Percentiles rank a stretch among this genome's conserved stretches.
Evolutionary conservation across 768 basidiomycete species (phyloP).

Genomic region (Phallus indusiatus): DNA sequence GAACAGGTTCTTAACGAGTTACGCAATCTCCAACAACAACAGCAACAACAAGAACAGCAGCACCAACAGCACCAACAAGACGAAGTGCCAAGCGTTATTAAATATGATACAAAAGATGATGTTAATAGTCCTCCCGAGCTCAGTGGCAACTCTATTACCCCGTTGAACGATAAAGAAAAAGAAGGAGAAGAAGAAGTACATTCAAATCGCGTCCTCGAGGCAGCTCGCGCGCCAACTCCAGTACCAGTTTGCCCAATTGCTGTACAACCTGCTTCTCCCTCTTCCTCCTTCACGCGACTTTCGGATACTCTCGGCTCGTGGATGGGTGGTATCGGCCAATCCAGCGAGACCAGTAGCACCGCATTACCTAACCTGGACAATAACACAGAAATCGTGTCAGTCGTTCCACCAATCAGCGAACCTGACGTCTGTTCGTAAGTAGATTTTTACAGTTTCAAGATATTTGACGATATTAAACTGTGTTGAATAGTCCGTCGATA

Average conservation of each 20-base stretch:
- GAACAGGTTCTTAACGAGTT: not conserved
- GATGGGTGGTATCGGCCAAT: not conserved
- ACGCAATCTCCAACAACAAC: not conserved
- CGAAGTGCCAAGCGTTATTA: too few relatives aligned
- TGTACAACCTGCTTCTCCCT: not conserved
- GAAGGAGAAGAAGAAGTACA: too few relatives aligned
- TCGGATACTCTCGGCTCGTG: slow-evolving; percentile 4
- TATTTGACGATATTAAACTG: not conserved
- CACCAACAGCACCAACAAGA: too few relatives aligned
- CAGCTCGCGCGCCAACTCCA: not conserved
- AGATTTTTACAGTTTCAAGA: not conserved
- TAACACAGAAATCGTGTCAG: not conserved
- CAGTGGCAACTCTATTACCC: not conserved
- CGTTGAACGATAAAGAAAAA: not conserved
- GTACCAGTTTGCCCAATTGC: not conserved
- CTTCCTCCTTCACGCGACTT: not conserved
- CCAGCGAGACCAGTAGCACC: not conserved
- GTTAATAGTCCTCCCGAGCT: not conserved
- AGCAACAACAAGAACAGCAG: too few relatives aligned
- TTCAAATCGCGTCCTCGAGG: not conserved
- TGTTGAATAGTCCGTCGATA: not conserved
- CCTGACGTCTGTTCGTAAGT: not conserved
- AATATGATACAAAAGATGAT: not conserved
- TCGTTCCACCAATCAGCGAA: not conserved
- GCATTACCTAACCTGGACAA: not conserved